These are phyloP conservation scores for Colletotrichum australisinense DNA, from an alignment of 2,329 filamentous ascomycete species.

Conservation along the genomic window DNA sequence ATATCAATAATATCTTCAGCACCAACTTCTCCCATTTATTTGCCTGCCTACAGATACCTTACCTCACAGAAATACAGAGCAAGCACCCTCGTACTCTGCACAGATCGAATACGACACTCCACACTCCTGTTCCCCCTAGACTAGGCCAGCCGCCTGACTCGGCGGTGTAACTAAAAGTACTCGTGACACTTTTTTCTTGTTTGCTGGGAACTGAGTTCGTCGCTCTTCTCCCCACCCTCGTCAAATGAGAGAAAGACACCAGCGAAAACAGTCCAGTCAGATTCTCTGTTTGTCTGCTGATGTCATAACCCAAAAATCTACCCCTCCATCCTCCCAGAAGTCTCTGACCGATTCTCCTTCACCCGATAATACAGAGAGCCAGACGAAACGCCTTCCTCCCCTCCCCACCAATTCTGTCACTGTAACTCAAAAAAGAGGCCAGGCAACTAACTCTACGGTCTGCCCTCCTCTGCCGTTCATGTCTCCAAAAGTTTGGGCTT, in stretches of 20 bases:
- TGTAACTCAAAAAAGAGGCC: too few relatives aligned
- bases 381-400: neutral
- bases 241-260: neutral
- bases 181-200: conserved; percentile 24
- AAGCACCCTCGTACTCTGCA: conserved; percentile 16
- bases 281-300: neutral
- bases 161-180: conserved; percentile 27
- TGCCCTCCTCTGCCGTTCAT: neutral
- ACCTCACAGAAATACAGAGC: neutral
- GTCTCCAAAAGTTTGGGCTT: neutral
- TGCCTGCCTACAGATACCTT: neutral
- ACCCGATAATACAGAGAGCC: neutral
- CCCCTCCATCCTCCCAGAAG: neutral
- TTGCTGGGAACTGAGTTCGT: neutral
- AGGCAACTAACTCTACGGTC: neutral
- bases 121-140: conserved; percentile 23
- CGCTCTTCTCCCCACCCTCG: neutral
- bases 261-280: neutral
- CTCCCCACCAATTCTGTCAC: neutral
- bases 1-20: neutral
- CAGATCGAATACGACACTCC: conserved; percentile 24
- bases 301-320: conserved; percentile 4
- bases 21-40: neutral
- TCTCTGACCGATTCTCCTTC: neutral
- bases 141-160: conserved; percentile 27